Base-by-base conservation (phyloP, 1,139 yeast genomes). In the Zygoascus hellenicus region DNA sequence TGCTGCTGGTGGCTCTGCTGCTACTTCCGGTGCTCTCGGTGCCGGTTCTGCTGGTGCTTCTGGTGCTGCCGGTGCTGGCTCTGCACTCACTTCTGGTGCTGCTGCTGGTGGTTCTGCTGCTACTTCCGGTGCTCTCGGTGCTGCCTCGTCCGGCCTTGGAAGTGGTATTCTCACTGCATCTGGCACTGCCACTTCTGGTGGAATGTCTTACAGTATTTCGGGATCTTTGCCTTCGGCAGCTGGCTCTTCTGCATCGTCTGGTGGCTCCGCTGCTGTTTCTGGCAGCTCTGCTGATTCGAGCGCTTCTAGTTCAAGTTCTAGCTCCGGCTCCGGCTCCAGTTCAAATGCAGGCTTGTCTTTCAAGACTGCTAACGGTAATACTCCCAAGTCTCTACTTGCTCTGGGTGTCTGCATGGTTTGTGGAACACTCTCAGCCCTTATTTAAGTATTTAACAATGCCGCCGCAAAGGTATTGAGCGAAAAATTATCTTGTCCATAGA, bases 321-420 rank as follows among this genome's bases (percentile, higher is more conserved):
- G 40, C 15, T 14, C n/a, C 16, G 10, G 19, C 5, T 7, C 19
- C 15, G 30, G 41, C n/a, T 35, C 19, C 15, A 40, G 41, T 16
- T 30, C 28, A 2, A 13, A 11, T 28, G 42, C 33, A 2, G 39
- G 29, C 2, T 19, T 36, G 14, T 36, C 39, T 5, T 36, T 36
- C 30, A 26, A 29, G 13, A 36, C 39, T 11, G 16, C 49, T 33
- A 37, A 35, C 22, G 42, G 47, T 28, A 51, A 47, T 45, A 46
- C 51, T 17, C 52, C 59, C 16, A 49, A 52, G 50, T 51, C 49
- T 41, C 42, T 51, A 36, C 42, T 54, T 13, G 58, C 57, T 19
- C 46, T 56, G 13, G 43, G 46, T 22, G 55, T 48, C 30, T 51
- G 51, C 16, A 31, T 54, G 37, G 41, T 53, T 31, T 54, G 55